Percentiles rank a stretch among this genome's conserved stretches.
These are phyloP conservation scores for Zasmidium cellare DNA, from an alignment of 2,329 filamentous ascomycete species.

Conservation along the genomic window DNA sequence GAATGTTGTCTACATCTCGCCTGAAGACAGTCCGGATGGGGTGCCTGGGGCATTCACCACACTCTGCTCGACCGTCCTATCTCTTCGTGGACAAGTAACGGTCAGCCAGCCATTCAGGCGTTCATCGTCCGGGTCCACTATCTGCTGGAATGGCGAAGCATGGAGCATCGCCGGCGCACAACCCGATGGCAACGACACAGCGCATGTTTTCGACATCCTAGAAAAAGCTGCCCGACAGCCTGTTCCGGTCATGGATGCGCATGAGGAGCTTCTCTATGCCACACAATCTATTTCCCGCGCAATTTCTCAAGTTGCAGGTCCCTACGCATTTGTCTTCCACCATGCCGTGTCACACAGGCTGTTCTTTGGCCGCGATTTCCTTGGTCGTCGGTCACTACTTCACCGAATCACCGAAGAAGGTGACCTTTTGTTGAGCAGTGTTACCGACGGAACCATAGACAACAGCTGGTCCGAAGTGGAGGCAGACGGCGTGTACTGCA, in stretches of 20 bases:
- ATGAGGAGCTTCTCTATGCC: neutral
- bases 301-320: slow-evolving; percentile 53
- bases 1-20: slow-evolving; percentile 8
- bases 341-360: slow-evolving; percentile 63
- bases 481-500: slow-evolving; percentile 75
- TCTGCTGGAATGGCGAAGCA: slow-evolving; percentile 98
- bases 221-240: slow-evolving; percentile 1
- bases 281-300: slow-evolving; percentile 11
- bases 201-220: slow-evolving; percentile 65
- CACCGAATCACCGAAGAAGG: slow-evolving; percentile 50
- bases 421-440: slow-evolving; percentile 66
- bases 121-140: slow-evolving; percentile 56
- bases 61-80: slow-evolving; percentile 77
- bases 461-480: slow-evolving; percentile 75
- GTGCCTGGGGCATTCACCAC: slow-evolving; percentile 57
- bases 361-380: slow-evolving; percentile 82
- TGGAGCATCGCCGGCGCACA: slow-evolving; percentile 68
- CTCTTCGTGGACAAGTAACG: slow-evolving; percentile 74
- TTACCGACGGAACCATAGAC: slow-evolving; percentile 56
- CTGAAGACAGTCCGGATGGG: slow-evolving; percentile 1
- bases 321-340: slow-evolving; percentile 86
- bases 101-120: slow-evolving; percentile 72
- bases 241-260: neutral
- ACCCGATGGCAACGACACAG: slow-evolving; percentile 77
- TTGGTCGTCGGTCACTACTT: slow-evolving; percentile 83